A percentile compares a stretch with the other conserved stretches of the same genome.
Conservation (phyloP, 176 grass and related monocot genomes). For the Pharus latifolius region DNA sequence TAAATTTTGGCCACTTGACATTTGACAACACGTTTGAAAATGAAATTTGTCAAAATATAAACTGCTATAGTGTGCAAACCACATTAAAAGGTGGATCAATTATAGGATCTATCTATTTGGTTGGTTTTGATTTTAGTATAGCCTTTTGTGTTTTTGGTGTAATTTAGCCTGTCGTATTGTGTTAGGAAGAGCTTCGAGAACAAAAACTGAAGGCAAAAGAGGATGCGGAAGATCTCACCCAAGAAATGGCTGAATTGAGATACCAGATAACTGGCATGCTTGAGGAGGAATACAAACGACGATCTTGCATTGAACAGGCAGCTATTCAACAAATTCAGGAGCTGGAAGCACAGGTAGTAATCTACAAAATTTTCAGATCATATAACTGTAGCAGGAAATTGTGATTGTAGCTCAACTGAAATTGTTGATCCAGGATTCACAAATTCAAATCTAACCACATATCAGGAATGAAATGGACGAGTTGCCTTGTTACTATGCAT, state of each 20-base stretch:
- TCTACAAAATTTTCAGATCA: neutral
- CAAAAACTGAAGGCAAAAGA: conserved; percentile 91
- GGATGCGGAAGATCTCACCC: conserved; percentile 91
- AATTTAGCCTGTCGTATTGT: conserved; percentile 9
- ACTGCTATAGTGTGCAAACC: neutral
- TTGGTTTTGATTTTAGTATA: neutral
- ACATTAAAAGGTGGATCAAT: neutral
- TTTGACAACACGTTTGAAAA: neutral
- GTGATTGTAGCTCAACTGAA: neutral
- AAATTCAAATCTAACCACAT: neutral
- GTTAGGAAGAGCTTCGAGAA: conserved; percentile 83
- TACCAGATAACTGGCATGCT: conserved; percentile 97
- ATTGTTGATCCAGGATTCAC: neutral
- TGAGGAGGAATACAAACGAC: conserved; percentile 92
- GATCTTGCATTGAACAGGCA: conserved; percentile 87
- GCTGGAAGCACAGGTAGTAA: conserved; percentile 75
- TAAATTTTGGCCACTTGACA: no score
- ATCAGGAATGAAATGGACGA: neutral
- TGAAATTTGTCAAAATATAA: neutral
- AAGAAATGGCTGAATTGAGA: conserved; percentile 99
- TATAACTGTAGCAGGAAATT: neutral
- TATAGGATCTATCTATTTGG: neutral
- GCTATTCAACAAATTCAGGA: conserved; percentile 92
- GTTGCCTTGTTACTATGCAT: neutral
- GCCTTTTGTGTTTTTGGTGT: neutral